A percentile compares a stretch with the other conserved stretches of the same genome.
These are phyloP conservation scores for Talaromyces albobiverticillius DNA, from an alignment of 2,329 filamentous ascomycete genomes.

Conservation along the genomic window DNA sequence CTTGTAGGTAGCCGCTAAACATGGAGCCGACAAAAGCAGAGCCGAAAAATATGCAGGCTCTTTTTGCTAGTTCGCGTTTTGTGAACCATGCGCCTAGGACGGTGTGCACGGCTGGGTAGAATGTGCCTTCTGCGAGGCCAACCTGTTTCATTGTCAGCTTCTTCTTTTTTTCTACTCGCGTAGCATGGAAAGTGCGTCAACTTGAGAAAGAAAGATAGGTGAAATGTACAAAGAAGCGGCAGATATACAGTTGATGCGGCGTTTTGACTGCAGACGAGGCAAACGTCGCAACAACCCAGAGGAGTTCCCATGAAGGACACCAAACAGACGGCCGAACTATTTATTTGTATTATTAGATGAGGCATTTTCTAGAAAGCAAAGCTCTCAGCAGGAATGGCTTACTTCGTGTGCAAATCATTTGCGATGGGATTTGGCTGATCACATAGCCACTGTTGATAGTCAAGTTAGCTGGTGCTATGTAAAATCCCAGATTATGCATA, in stretches of 20 bases:
- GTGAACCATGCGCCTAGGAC: slow-evolving; percentile 45
- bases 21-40: slow-evolving; percentile 34
- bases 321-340: slow-evolving; percentile 8
- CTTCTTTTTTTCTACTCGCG: too few relatives aligned
- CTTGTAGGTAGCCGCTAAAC: slow-evolving; percentile 33
- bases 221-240: slow-evolving; percentile 36
- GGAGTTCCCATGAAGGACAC: slow-evolving; percentile 21
- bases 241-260: slow-evolving; percentile 30
- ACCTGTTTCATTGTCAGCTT: neutral
- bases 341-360: neutral
- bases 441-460: slow-evolving; percentile 8
- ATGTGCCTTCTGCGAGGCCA: slow-evolving; percentile 10
- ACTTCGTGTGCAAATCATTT: slow-evolving; percentile 10
- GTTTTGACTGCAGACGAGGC: slow-evolving; percentile 28
- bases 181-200: too few relatives aligned
- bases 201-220: too few relatives aligned
- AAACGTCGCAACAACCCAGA: slow-evolving; percentile 33
- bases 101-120: slow-evolving; percentile 10
- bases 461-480: too few relatives aligned
- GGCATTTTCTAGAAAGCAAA: slow-evolving; percentile 24
- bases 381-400: slow-evolving; percentile 21
- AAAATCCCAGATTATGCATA: too few relatives aligned
- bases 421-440: slow-evolving; percentile 21
- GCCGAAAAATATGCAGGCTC: slow-evolving; percentile 34
- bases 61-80: slow-evolving; percentile 37